Percentiles rank a stretch among this genome's conserved stretches.
These are phyloP conservation scores for Trichoderma semiorbis DNA, from an alignment of 2,329 filamentous ascomycete species.

Conservation along the genomic window DNA sequence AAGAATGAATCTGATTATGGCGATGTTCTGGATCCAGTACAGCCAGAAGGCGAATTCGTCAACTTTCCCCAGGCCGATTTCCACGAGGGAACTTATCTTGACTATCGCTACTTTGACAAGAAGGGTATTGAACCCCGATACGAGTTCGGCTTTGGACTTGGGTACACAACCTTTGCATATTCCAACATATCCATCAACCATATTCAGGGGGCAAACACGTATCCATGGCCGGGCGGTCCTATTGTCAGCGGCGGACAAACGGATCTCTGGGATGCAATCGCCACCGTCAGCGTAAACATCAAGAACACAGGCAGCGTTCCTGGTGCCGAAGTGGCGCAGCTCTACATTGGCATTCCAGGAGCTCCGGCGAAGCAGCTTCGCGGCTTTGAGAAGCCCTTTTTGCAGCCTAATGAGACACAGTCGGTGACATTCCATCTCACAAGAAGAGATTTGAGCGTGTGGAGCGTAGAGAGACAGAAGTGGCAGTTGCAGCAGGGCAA, in stretches of 20 bases:
- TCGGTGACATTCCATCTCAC: slow-evolving; percentile 52
- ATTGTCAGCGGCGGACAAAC: slow-evolving; percentile 43
- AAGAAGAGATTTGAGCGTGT: slow-evolving; percentile 63
- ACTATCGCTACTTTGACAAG: slow-evolving; percentile 54
- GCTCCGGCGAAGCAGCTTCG: slow-evolving; percentile 57
- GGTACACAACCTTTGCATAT: slow-evolving; percentile 53
- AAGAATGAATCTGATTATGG: slow-evolving; percentile 55
- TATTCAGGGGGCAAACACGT: slow-evolving; percentile 22
- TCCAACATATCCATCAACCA: slow-evolving; percentile 38
- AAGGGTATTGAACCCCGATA: slow-evolving; percentile 47
- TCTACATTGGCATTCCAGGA: slow-evolving; percentile 46
- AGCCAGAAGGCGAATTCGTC: slow-evolving; percentile 49
- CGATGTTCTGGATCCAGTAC: slow-evolving; percentile 37
- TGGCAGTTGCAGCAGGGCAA: slow-evolving; percentile 52
- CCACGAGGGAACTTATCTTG: slow-evolving; percentile 48
- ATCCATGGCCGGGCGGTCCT: slow-evolving; percentile 37
- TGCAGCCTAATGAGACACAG: slow-evolving; percentile 44
- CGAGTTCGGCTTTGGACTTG: slow-evolving; percentile 55
- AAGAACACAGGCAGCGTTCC: slow-evolving; percentile 40
- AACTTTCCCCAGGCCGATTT: slow-evolving; percentile 52
- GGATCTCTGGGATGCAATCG: slow-evolving; percentile 48
- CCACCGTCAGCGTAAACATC: slow-evolving; percentile 37
- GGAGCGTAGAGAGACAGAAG: slow-evolving; percentile 59
- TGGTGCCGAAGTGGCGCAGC: slow-evolving; percentile 47
- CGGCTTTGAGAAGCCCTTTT: slow-evolving; percentile 59